A percentile compares a stretch with the other conserved stretches of the same genome.
Conservation (phyloP, 1,284 basidiomycete genomes). For the Neonothopanus nambi region DNA sequence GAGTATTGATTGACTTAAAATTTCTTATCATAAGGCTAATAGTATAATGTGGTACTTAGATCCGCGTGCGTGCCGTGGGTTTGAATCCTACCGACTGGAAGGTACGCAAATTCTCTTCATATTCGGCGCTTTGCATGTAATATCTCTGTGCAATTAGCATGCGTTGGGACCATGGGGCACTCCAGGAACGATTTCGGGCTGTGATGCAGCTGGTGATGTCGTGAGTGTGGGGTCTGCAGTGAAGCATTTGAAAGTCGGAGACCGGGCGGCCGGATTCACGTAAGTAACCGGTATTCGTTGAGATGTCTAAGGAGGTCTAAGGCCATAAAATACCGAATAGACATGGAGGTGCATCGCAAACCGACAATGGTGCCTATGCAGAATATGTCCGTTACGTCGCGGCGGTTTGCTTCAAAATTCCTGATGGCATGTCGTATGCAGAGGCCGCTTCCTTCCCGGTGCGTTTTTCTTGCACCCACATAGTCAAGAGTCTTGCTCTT, state of each 20-base stretch:
- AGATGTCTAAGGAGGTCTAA: not conserved
- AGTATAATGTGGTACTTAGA: not conserved
- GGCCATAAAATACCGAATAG: not conserved
- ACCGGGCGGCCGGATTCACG: slow-evolving; percentile 29
- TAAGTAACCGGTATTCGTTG: slow-evolving; percentile 22
- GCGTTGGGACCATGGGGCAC: not conserved
- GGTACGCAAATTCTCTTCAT: not conserved
- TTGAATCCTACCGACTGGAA: slow-evolving; percentile 73
- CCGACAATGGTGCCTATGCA: slow-evolving; percentile 32
- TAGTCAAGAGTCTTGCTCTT: no score
- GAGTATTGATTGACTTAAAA: not conserved
- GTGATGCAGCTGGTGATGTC: slow-evolving; percentile 29
- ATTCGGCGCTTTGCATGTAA: not conserved
- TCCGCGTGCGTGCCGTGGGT: slow-evolving; percentile 8
- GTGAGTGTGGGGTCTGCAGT: slow-evolving; percentile 28
- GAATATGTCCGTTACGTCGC: slow-evolving; percentile 31
- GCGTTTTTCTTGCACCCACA: no score
- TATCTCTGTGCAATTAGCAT: not conserved
- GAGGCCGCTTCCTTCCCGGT: slow-evolving; percentile 30
- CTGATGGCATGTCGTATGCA: slow-evolving; percentile 30
- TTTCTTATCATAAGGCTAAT: not conserved
- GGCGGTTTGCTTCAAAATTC: slow-evolving; percentile 27
- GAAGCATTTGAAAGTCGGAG: slow-evolving; percentile 23
- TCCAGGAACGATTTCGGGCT: slow-evolving; percentile 16
- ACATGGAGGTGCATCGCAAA: slow-evolving; percentile 4